Conservation (phyloP, 108 stramenopile species). For the Nannochloropsis granulata region DNA sequence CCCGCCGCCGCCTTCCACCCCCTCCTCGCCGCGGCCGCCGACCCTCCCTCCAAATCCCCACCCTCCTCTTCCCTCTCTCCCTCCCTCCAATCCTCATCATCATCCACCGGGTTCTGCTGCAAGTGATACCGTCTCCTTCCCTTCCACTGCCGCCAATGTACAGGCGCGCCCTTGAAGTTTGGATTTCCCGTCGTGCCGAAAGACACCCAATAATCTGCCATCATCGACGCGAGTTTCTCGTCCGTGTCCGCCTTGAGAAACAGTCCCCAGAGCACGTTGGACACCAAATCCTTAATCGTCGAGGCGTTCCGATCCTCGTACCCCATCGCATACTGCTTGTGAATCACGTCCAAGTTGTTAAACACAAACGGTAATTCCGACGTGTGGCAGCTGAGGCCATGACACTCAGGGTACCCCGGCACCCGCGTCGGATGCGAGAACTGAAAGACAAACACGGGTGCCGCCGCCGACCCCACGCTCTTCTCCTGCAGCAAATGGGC, state of each 20-base stretch:
- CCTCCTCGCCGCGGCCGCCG: neutral
- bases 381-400: constrained; percentile 64
- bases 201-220: neutral
- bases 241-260: neutral
- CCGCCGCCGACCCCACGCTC: neutral
- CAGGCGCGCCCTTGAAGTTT: constrained; percentile 1
- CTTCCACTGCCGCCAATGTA: constrained; percentile 9
- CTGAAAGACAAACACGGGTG: constrained; percentile 54
- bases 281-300: neutral
- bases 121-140: neutral
- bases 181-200: neutral
- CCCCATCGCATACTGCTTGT: neutral
- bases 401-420: constrained; percentile 57
- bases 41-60: neutral
- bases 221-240: neutral
- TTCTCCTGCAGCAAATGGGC: constrained; percentile 42
- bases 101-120: neutral
- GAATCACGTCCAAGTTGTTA: constrained; percentile 46
- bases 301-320: neutral
- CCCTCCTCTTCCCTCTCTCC: neutral
- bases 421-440: constrained; percentile 62
- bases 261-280: neutral
- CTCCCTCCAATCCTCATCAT: neutral
- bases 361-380: constrained; percentile 67
- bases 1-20: neutral